phyloP scores from a whole-genome alignment of 495 filamentous ascomycete species.

The Pseudotulostoma volvatum region DNA sequence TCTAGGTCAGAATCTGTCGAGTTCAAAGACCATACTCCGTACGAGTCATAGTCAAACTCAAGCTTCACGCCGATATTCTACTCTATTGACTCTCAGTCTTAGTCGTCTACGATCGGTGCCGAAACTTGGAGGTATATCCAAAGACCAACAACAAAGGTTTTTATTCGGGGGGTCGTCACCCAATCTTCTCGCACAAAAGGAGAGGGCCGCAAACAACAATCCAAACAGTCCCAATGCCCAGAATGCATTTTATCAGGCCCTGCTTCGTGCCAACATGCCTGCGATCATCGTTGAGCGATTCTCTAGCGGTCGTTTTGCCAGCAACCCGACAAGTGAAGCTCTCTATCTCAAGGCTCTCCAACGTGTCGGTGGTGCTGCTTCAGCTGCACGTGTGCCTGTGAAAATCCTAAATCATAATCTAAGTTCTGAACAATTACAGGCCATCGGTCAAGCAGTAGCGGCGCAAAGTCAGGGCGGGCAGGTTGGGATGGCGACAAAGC shows the following conservation, averaged over 20 bases:
- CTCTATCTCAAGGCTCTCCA: slow-evolving; percentile 62
- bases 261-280: slow-evolving; percentile 83
- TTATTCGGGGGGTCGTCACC: slow-evolving; percentile 40
- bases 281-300: slow-evolving; percentile 82
- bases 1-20: neutral
- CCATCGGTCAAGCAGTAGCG: slow-evolving; percentile 73
- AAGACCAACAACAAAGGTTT: slow-evolving; percentile 28
- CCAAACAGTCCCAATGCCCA: slow-evolving; percentile 72
- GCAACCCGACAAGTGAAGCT: slow-evolving; percentile 51
- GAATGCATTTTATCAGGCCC: slow-evolving; percentile 80
- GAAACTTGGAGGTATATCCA: slow-evolving; percentile 12
- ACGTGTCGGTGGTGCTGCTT: slow-evolving; percentile 41
- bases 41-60: slow-evolving; percentile 6
- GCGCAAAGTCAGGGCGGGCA: slow-evolving; percentile 55
- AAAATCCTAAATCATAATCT: slow-evolving; percentile 25
- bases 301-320: slow-evolving; percentile 68
- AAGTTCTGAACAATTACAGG: slow-evolving; percentile 52
- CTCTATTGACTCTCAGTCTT: slow-evolving; percentile 17
- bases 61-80: slow-evolving; percentile 22
- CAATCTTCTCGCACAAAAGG: slow-evolving; percentile 49
- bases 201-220: slow-evolving; percentile 83
- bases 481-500: slow-evolving; percentile 26
- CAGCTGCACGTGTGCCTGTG: slow-evolving; percentile 16
- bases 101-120: slow-evolving; percentile 11
- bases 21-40: neutral